Conservation (phyloP, 1,284 basidiomycete genomes). For the Athelia psychrophila region DNA sequence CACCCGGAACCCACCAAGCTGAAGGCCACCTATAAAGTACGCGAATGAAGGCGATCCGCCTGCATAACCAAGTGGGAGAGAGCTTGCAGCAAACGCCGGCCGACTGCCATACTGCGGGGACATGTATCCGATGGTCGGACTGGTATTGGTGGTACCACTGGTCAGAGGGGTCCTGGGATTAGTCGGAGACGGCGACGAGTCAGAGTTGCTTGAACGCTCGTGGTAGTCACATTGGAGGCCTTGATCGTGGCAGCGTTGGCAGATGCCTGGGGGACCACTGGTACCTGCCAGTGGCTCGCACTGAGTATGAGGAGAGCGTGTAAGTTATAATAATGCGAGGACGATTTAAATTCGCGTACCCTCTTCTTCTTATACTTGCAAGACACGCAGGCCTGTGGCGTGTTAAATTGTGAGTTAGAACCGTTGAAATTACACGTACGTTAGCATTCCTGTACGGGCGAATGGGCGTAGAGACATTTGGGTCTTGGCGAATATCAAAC, state of each 20-base stretch:
- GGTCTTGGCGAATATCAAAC: constrained; percentile 1
- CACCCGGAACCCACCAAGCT: too few species aligned
- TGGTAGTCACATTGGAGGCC: constrained; percentile 19
- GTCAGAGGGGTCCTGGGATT: not conserved
- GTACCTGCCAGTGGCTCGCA: not conserved
- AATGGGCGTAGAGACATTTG: not conserved
- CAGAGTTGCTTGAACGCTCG: too few species aligned
- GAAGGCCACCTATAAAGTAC: too few species aligned
- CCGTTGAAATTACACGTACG: not conserved
- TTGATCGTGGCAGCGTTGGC: constrained; percentile 21
- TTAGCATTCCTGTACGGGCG: not conserved
- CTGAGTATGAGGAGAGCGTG: not conserved
- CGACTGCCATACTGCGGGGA: not conserved
- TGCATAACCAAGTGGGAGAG: not conserved
- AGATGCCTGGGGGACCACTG: constrained; percentile 11
- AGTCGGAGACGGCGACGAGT: constrained; percentile 9
- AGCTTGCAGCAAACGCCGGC: not conserved
- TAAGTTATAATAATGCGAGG: not conserved
- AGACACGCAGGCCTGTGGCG: not conserved
- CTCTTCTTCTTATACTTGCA: not conserved
- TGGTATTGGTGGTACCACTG: not conserved
- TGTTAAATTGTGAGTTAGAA: too few species aligned
- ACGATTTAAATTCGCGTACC: not conserved
- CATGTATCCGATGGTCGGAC: not conserved
- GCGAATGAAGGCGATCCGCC: not conserved